phyloP scores from a whole-genome alignment of 805 yeast species.

The Monosporozyma yasuniensis region DNA sequence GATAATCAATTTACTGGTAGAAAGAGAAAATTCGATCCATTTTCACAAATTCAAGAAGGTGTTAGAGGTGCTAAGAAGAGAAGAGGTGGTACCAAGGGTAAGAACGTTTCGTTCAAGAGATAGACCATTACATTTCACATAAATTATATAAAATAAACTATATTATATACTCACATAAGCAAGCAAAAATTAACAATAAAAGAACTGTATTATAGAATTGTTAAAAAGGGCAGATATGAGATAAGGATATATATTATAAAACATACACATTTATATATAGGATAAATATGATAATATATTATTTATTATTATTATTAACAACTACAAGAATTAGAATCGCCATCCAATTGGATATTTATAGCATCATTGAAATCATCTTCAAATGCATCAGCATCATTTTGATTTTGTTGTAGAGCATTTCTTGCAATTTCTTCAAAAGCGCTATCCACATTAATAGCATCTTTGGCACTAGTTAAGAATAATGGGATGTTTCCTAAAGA shows the following conservation, averaged over 20 bases:
- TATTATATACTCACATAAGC: not conserved
- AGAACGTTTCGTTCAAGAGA: conserved; percentile 24
- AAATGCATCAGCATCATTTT: conserved; percentile 60
- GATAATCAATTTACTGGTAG: conserved; percentile 16
- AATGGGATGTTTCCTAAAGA: conserved; percentile 74
- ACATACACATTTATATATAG: not conserved
- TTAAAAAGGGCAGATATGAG: not conserved
- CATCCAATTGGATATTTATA: conserved; percentile 85
- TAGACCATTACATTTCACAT: conserved; percentile 9
- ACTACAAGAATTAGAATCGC: conserved; percentile 65
- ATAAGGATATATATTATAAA: not conserved
- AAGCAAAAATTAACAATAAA: not conserved
- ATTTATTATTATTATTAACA: conserved; percentile 36
- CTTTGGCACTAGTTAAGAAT: conserved; percentile 97
- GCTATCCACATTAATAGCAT: conserved; percentile 86
- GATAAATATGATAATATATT: not conserved
- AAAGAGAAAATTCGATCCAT: conserved; percentile 54
- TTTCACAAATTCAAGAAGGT: conserved; percentile 38
- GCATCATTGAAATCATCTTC: conserved; percentile 95
- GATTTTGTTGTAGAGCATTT: conserved; percentile 88
- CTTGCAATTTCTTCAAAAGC: conserved; percentile 95
- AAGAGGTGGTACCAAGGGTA: conserved; percentile 18
- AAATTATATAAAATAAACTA: not conserved
- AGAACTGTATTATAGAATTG: not conserved
- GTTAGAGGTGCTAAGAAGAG: conserved; percentile 46